phyloP scores from a whole-genome alignment of 208 protist genomes.

The Leishmania major region DNA sequence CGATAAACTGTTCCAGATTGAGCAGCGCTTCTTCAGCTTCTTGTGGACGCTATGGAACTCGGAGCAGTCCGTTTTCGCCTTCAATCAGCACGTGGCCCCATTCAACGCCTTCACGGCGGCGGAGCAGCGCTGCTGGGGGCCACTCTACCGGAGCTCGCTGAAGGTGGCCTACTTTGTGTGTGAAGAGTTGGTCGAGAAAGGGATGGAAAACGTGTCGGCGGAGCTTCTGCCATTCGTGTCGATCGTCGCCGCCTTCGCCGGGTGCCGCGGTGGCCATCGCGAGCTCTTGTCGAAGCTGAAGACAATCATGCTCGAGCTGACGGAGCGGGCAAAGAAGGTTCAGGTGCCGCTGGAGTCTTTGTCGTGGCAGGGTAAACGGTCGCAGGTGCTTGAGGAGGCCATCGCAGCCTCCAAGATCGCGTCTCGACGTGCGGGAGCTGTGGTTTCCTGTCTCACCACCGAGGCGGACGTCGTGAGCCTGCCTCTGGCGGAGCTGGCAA shows the following conservation, averaged over 20 bases:
- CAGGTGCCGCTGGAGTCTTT: slow-evolving; percentile 54
- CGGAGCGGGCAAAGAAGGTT: slow-evolving; percentile 73
- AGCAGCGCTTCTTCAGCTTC: slow-evolving; percentile 21
- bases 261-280: slow-evolving; percentile 74
- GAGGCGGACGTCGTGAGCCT: slow-evolving; percentile 60
- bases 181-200: slow-evolving; percentile 46
- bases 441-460: slow-evolving; percentile 67
- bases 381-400: slow-evolving; percentile 47
- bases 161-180: slow-evolving; percentile 75
- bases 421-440: slow-evolving; percentile 26
- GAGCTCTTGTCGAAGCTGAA: slow-evolving; percentile 66
- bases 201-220: slow-evolving; percentile 53
- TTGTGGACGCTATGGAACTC: slow-evolving; percentile 35
- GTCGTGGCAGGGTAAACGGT: slow-evolving; percentile 23
- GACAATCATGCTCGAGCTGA: slow-evolving; percentile 63
- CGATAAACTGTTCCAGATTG: slow-evolving; percentile 9
- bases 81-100: slow-evolving; percentile 54
- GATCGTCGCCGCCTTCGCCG: slow-evolving; percentile 60
- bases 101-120: slow-evolving; percentile 56
- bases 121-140: slow-evolving; percentile 59
- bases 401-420: slow-evolving; percentile 15
- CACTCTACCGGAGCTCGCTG: slow-evolving; percentile 65
- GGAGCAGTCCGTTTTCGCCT: slow-evolving; percentile 49
- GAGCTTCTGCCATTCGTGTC: slow-evolving; percentile 61
- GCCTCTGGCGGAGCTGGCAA: slow-evolving; percentile 34